These are phyloP conservation scores for Cladosporium sp. DNA, from an alignment of 2,329 filamentous ascomycete genomes.

Conservation along the genomic window DNA sequence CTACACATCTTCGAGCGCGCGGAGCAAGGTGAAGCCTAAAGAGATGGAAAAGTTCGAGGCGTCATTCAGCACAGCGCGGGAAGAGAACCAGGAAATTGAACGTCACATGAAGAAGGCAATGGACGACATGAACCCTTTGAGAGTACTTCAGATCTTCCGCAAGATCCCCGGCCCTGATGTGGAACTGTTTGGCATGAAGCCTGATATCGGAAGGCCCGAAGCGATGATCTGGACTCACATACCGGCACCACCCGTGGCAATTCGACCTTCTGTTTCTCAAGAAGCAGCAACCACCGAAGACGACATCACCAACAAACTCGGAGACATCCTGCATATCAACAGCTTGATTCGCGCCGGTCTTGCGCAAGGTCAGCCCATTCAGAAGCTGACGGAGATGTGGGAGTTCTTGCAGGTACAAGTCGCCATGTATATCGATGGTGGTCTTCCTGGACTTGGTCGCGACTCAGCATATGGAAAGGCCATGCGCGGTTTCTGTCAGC, in stretches of 20 bases:
- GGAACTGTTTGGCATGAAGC: slow-evolving; percentile 84
- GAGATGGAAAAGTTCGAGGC: slow-evolving; percentile 81
- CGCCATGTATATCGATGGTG: slow-evolving; percentile 97
- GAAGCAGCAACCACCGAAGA: slow-evolving; percentile 93
- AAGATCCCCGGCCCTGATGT: slow-evolving; percentile 80
- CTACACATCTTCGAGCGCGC: slow-evolving; percentile 83
- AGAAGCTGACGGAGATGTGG: slow-evolving; percentile 97
- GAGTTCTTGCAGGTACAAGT: slow-evolving; percentile 94
- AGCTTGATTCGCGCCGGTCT: slow-evolving; percentile 79
- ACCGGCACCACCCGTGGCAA: slow-evolving; percentile 88
- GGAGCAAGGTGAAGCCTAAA: slow-evolving; percentile 75
- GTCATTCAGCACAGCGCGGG: slow-evolving; percentile 76
- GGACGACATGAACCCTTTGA: slow-evolving; percentile 87
- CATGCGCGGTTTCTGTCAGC: slow-evolving; percentile 89
- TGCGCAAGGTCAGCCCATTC: slow-evolving; percentile 75
- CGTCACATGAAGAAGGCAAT: slow-evolving; percentile 88
- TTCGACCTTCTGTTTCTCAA: slow-evolving; percentile 88
- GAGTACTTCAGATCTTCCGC: slow-evolving; percentile 87
- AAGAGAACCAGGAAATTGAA: slow-evolving; percentile 75
- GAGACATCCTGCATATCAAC: slow-evolving; percentile 91
- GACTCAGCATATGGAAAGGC: slow-evolving; percentile 82
- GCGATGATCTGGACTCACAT: slow-evolving; percentile 98
- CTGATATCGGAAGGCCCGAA: slow-evolving; percentile 81
- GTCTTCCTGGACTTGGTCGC: slow-evolving; percentile 79
- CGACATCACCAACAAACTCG: slow-evolving; percentile 93